Conservation (phyloP, 768 basidiomycete genomes). For the Termitomyces eurrhizus region DNA sequence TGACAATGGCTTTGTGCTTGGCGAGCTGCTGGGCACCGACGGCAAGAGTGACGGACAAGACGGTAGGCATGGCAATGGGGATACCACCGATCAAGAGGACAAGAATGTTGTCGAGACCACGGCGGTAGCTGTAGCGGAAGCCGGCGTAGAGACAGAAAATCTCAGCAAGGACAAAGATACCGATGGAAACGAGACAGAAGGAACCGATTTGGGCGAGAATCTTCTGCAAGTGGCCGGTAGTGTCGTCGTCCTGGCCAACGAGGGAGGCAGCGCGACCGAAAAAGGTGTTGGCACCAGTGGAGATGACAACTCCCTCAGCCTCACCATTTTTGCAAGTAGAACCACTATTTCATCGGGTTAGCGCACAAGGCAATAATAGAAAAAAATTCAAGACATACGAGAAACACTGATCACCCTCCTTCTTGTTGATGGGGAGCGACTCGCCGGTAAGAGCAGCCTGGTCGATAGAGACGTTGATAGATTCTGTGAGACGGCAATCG, state of each 20-base stretch:
- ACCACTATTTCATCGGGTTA: constrained; percentile 46
- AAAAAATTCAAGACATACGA: constrained; percentile 60
- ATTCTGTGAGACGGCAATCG: constrained; percentile 94
- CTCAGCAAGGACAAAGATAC: constrained; percentile 92
- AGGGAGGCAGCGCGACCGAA: constrained; percentile 98
- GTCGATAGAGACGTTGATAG: constrained; percentile 97
- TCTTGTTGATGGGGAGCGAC: constrained; percentile 91
- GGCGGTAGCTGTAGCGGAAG: constrained; percentile 88
- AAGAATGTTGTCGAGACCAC: constrained; percentile 94
- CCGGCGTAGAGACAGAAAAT: constrained; percentile 92
- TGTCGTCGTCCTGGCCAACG: constrained; percentile 96
- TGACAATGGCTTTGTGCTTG: constrained; percentile 99
- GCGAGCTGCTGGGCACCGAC: constrained; percentile 99
- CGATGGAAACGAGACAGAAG: constrained; percentile 95
- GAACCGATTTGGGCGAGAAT: constrained; percentile 97
- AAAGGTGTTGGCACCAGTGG: constrained; percentile 97
- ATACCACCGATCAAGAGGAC: constrained; percentile 99
- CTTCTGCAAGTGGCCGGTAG: constrained; percentile 97
- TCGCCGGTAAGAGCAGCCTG: constrained; percentile 98
- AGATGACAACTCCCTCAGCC: constrained; percentile 97
- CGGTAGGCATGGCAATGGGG: constrained; percentile 99
- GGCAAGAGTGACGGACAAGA: constrained; percentile 95
- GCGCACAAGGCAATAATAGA: not conserved
- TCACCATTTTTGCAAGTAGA: constrained; percentile 99
- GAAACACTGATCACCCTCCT: constrained; percentile 94